Percentiles rank a stretch among this genome's conserved stretches.
Conservation (phyloP, 768 basidiomycete species). For the Jaapia argillacea region DNA sequence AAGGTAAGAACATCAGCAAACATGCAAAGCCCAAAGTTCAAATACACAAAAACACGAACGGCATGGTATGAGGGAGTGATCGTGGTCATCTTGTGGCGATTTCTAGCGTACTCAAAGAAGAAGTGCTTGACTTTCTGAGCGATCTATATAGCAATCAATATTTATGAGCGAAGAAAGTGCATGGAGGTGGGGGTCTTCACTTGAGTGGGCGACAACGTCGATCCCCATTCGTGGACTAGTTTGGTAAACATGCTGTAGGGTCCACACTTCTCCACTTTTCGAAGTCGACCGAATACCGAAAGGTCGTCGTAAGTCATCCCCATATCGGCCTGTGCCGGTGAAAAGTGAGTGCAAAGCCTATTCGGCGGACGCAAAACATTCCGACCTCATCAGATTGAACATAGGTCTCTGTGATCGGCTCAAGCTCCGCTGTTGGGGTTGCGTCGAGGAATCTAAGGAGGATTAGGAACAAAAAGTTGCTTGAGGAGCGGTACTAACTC, state of each 20-base stretch:
- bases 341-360: slow-evolving; percentile 4
- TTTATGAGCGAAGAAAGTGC: background rate
- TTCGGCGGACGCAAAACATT: background rate
- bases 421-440: slow-evolving; percentile 90
- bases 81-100: slow-evolving; percentile 98
- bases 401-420: slow-evolving; percentile 90
- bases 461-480: background rate
- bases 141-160: slow-evolving; percentile 39
- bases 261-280: slow-evolving; percentile 96
- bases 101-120: slow-evolving; percentile 94
- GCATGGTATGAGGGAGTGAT: slow-evolving; percentile 92
- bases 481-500: slow-evolving; percentile 36
- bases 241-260: slow-evolving; percentile 98
- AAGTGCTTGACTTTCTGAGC: slow-evolving; percentile 96
- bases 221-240: slow-evolving; percentile 89
- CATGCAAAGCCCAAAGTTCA: slow-evolving; percentile 2
- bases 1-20: background rate
- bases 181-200: slow-evolving; percentile 26
- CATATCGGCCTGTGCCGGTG: slow-evolving; percentile 74
- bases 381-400: slow-evolving; percentile 91
- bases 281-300: slow-evolving; percentile 83
- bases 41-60: slow-evolving; percentile 33
- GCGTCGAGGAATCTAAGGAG: slow-evolving; percentile 75
- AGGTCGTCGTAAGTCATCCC: slow-evolving; percentile 99
- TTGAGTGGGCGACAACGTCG: slow-evolving; percentile 71